Evolutionary conservation across 495 filamentous ascomycete genomes (phyloP).

Genomic region (Talaromyces trachyspermus): DNA sequence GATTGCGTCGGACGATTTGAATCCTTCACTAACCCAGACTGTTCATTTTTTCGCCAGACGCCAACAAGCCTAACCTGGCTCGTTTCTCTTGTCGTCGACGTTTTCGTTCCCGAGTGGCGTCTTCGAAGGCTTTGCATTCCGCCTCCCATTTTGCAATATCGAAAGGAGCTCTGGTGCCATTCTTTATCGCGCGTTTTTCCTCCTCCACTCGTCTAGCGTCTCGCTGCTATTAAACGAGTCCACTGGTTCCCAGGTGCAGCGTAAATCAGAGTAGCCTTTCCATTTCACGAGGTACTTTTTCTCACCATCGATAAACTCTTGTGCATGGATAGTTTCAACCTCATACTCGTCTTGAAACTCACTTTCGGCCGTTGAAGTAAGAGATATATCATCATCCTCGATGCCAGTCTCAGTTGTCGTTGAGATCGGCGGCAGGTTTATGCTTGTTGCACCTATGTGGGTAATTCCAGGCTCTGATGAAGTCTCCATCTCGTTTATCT

Average conservation of each 20-base stretch:
- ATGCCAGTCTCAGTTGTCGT: background rate
- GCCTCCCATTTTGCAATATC: slow-evolving; percentile 41
- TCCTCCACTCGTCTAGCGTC: slow-evolving; percentile 47
- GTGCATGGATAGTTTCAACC: slow-evolving; percentile 41
- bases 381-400: slow-evolving; percentile 53
- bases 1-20: no score
- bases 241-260: slow-evolving; percentile 60
- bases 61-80: slow-evolving; percentile 23
- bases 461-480: background rate
- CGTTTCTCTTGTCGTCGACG: slow-evolving; percentile 40
- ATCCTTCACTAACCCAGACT: no score
- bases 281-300: slow-evolving; percentile 58
- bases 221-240: slow-evolving; percentile 40
- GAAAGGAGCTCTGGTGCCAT: slow-evolving; percentile 36
- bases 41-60: background rate
- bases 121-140: slow-evolving; percentile 14
- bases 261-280: slow-evolving; percentile 50
- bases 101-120: slow-evolving; percentile 34
- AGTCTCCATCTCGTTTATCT: no score
- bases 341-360: slow-evolving; percentile 30
- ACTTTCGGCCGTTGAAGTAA: slow-evolving; percentile 51
- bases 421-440: background rate
- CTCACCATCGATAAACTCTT: slow-evolving; percentile 31
- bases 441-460: no score
- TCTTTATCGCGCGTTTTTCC: slow-evolving; percentile 36